phyloP scores from a whole-genome alignment of 2,329 filamentous ascomycete genomes.

The Sclerotiophoma versabilis region DNA sequence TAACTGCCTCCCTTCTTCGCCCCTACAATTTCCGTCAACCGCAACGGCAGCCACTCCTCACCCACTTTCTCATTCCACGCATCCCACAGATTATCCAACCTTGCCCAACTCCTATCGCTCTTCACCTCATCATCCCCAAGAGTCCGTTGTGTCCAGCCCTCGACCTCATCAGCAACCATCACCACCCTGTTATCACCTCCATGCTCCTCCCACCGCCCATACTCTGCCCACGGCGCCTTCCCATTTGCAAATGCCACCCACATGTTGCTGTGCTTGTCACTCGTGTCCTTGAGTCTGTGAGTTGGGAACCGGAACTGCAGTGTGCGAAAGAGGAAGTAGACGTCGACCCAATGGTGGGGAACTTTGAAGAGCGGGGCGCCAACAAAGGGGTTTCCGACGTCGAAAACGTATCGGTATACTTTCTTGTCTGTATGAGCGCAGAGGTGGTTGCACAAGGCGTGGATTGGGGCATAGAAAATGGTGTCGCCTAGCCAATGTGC shows the following conservation, averaged over 20 bases:
- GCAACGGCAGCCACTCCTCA: neutral
- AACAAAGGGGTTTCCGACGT: constrained; percentile 38
- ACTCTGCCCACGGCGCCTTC: neutral
- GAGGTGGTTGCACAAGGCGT: constrained; percentile 21
- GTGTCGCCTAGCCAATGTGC: constrained; percentile 55
- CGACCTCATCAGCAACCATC: neutral
- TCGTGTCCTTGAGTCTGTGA: neutral
- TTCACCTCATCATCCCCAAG: neutral
- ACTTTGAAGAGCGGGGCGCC: constrained; percentile 22
- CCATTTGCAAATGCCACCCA: constrained; percentile 2
- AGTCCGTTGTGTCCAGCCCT: neutral
- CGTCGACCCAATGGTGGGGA: constrained; percentile 31
- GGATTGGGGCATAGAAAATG: constrained; percentile 48
- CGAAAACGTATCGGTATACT: constrained; percentile 38
- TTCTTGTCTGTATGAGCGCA: constrained; percentile 20
- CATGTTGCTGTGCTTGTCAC: neutral
- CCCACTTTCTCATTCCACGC: neutral
- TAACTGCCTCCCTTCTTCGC: too few relatives aligned
- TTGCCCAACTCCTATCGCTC: neutral
- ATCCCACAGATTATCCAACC: neutral
- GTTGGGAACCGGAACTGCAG: neutral
- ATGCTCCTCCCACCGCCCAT: neutral
- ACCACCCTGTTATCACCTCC: neutral
- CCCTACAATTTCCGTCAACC: neutral
- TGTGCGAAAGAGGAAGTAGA: constrained; percentile 5